phyloP scores from a whole-genome alignment of 192 early-diverging fungal genomes.

The Backusella macrospora region DNA sequence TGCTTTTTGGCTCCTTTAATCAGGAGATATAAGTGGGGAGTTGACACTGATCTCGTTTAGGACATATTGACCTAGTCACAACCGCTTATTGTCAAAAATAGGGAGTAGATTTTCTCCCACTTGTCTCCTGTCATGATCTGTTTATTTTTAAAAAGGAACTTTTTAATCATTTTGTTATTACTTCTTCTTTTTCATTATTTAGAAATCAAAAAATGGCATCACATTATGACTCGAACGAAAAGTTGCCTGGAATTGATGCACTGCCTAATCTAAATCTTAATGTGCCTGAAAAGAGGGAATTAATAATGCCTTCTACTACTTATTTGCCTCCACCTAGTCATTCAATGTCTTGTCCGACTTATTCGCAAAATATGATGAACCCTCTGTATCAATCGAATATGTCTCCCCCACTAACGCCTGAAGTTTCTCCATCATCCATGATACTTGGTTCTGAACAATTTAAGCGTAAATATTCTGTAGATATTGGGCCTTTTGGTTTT shows the following conservation, averaged over 20 bases:
- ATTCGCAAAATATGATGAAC: neutral
- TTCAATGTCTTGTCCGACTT: neutral
- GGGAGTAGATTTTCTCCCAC: neutral
- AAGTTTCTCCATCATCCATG: slow-evolving; percentile 18
- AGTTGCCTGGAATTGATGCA: slow-evolving; percentile 14
- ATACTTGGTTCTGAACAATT: slow-evolving; percentile 1
- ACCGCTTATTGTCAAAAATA: slow-evolving; percentile 1
- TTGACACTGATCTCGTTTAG: slow-evolving; percentile 14
- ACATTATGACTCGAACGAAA: slow-evolving; percentile 11
- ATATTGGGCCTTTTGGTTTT: neutral
- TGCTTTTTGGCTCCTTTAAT: slow-evolving; percentile 2
- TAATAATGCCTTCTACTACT: neutral
- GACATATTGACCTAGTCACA: slow-evolving; percentile 7
- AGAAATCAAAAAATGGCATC: slow-evolving; percentile 14
- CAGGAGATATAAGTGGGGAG: slow-evolving; percentile 11
- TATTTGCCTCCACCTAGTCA: slow-evolving; percentile 2
- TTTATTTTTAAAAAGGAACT: slow-evolving; percentile 15
- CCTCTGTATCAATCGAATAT: slow-evolving; percentile 7
- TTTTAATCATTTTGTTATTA: slow-evolving; percentile 5
- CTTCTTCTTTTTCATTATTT: slow-evolving; percentile 15
- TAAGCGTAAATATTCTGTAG: slow-evolving; percentile 1
- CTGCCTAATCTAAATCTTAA: slow-evolving; percentile 12
- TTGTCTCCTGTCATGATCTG: slow-evolving; percentile 2
- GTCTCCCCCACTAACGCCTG: slow-evolving; percentile 27
- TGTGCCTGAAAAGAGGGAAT: neutral